Evolutionary conservation across 306 rosid species (phyloP), one percentile per base, ranked within the genome.

Genomic region (Casuarina glauca): DNA sequence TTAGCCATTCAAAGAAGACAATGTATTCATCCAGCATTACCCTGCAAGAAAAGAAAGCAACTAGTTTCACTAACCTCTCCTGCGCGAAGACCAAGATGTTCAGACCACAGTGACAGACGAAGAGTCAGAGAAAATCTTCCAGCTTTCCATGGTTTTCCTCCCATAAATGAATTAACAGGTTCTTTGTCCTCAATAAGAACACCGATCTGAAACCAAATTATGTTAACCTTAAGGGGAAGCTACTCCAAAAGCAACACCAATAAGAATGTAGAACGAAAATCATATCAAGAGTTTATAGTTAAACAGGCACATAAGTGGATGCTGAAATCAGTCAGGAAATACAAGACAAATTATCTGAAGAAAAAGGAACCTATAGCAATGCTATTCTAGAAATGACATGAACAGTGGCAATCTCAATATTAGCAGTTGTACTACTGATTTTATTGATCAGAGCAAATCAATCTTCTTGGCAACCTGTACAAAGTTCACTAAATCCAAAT

Each of bases 91-190:
- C 98, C 99, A n/a, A 95, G 90, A 86, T 95, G 99, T 80, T 95
- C 99, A 32, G 99, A 82, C 98, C 99, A 95, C 74, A 93, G 87
- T 16, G 99, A 88, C 81, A 93, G 54, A 35, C 98, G 96, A 58
- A 95, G 98, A 76, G 90, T 87, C 77, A 84, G 82, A 42, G 98
- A 88, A 82, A 93, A 95, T 51, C 88, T 93, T 74, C 99, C 99
- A 55, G 98, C 99, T 78, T 88, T 87, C 97, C 96, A 95, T 54
- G 90, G 96, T 83, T 88, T 93, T 57, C 97, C 98, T 75, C 91
- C 97, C 98, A 95, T 95, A 74, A 26, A 82, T 26, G 98, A 95
- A 80, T 76, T 85, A 42, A 88, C 81, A 2, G 74, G 67, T 84
- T 95, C 97, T 84, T 74, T 91, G 89, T 95, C 99, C 86, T 95